Evolutionary conservation across 805 yeast genomes (phyloP).

Genomic region (Candida lessepsii): DNA sequence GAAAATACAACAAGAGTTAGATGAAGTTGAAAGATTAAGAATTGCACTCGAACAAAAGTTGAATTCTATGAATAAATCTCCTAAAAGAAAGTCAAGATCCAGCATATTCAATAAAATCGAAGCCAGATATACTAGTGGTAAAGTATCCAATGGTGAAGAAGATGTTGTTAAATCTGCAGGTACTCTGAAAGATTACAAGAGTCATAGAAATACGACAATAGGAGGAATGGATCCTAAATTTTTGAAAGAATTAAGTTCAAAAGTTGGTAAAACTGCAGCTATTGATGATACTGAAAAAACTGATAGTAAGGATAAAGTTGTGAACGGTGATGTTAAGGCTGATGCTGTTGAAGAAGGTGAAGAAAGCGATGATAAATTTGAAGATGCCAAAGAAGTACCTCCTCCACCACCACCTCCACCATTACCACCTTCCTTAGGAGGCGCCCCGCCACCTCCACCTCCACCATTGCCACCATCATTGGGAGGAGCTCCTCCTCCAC

Average conservation of each 20-base stretch:
- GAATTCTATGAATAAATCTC: slow-evolving; percentile 19
- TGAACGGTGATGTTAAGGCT: slow-evolving; percentile 14
- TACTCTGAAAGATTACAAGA: slow-evolving; percentile 22
- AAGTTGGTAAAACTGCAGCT: slow-evolving; percentile 45
- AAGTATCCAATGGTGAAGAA: slow-evolving; percentile 25
- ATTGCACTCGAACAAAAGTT: slow-evolving; percentile 40
- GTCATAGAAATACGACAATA: slow-evolving; percentile 32
- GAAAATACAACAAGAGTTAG: slow-evolving; percentile 41
- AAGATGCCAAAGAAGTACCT: slow-evolving; percentile 10
- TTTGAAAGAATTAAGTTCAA: slow-evolving; percentile 51
- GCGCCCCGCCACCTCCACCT: slow-evolving; percentile 22
- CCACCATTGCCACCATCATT: slow-evolving; percentile 17
- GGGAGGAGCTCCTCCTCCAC: slow-evolving; percentile 19
- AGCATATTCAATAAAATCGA: slow-evolving; percentile 35
- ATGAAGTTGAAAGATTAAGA: slow-evolving; percentile 42
- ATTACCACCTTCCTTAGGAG: slow-evolving; percentile 10
- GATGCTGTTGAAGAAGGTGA: slow-evolving; percentile 13
- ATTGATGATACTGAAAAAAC: slow-evolving; percentile 25
- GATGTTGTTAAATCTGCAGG: slow-evolving; percentile 6
- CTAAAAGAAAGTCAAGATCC: slow-evolving; percentile 14
- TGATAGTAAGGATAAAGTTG: slow-evolving; percentile 8
- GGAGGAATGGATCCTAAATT: slow-evolving; percentile 48
- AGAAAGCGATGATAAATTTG: slow-evolving; percentile 1
- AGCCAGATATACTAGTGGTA: slow-evolving; percentile 46
- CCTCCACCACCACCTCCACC: slow-evolving; percentile 28